Evolutionary conservation across 805 yeast species (phyloP).

Genomic region (Sungouiozyma intestinalis): DNA sequence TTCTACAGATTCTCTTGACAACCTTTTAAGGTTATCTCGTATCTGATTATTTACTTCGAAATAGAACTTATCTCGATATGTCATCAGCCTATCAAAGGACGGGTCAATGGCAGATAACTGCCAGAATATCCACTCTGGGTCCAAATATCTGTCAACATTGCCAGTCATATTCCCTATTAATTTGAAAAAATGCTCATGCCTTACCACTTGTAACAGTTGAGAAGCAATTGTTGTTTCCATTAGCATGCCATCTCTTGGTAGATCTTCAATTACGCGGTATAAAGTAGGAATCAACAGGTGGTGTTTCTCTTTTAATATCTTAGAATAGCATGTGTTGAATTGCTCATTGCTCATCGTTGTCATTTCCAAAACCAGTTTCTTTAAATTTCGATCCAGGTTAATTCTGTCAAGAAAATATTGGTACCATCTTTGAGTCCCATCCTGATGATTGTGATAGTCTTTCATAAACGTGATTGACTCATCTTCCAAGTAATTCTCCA

Average conservation of each 20-base stretch:
- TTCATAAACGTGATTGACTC: neutral
- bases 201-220: neutral
- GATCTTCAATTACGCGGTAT: neutral
- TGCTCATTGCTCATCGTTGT: too few species aligned
- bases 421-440: neutral
- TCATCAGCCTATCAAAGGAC: slow-evolving; percentile 2
- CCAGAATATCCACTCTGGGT: slow-evolving; percentile 1
- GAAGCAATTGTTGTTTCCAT: neutral
- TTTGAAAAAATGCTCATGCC: neutral
- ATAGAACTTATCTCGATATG: slow-evolving; percentile 5
- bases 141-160: neutral
- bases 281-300: neutral
- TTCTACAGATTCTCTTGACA: slow-evolving; percentile 1
- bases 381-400: neutral
- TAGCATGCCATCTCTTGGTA: neutral
- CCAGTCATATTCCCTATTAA: neutral
- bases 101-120: slow-evolving; percentile 2
- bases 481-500: neutral
- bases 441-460: slow-evolving; percentile 1
- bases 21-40: slow-evolving; percentile 6
- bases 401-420: neutral
- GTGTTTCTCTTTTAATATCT: neutral
- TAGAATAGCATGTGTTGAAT: neutral
- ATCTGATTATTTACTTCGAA: slow-evolving; percentile 7
- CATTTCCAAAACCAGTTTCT: neutral